These are phyloP conservation scores for Corylus heterophylla DNA, from an alignment of 306 rosid species.

Conservation along the genomic window DNA sequence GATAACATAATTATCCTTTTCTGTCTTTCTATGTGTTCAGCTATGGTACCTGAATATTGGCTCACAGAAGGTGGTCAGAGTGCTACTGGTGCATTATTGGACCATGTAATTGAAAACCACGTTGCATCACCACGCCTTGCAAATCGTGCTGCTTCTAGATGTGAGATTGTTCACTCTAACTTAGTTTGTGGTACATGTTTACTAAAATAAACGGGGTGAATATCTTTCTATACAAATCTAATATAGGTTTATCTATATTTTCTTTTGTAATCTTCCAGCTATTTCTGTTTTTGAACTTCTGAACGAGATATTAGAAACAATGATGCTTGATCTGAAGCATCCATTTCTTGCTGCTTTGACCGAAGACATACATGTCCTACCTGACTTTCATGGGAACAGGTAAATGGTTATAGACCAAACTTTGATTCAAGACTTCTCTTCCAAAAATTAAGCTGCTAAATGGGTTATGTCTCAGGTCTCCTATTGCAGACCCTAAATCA, in stretches of 20 bases:
- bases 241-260: slow-evolving; percentile 18
- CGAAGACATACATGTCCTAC: slow-evolving; percentile 80
- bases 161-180: slow-evolving; percentile 37
- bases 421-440: slow-evolving; percentile 14
- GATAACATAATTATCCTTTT: slow-evolving; percentile 18
- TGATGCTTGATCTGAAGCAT: slow-evolving; percentile 53
- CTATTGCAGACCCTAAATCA: slow-evolving; percentile 89
- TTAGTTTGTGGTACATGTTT: slow-evolving; percentile 20
- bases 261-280: slow-evolving; percentile 43
- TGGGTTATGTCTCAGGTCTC: slow-evolving; percentile 66
- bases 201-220: not conserved
- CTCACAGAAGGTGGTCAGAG: slow-evolving; percentile 99
- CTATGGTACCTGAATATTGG: slow-evolving; percentile 97
- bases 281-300: slow-evolving; percentile 76
- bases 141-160: slow-evolving; percentile 81
- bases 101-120: slow-evolving; percentile 84
- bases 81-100: slow-evolving; percentile 98
- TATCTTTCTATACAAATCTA: slow-evolving; percentile 4
- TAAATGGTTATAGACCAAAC: slow-evolving; percentile 29
- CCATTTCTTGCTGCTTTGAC: slow-evolving; percentile 85
- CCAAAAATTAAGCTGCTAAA: slow-evolving; percentile 32
- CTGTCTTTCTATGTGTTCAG: slow-evolving; percentile 47
- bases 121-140: slow-evolving; percentile 74
- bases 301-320: slow-evolving; percentile 72
- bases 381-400: slow-evolving; percentile 99